Conservation (phyloP, 169 alveolate genomes). For the Condylostoma magnum region DNA sequence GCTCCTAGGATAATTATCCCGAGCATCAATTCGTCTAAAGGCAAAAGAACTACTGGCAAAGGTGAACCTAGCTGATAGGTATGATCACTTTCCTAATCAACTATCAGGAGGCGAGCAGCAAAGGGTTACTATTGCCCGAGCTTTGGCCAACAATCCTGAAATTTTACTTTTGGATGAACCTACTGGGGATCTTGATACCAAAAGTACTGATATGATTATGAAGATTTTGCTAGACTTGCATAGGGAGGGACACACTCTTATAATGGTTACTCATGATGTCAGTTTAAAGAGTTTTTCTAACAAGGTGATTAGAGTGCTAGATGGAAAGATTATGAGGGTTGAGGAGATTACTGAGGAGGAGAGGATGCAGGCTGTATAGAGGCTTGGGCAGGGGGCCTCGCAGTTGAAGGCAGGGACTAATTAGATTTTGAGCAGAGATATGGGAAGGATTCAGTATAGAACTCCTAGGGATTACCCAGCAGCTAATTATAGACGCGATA, state of each 20-base stretch:
- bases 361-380: conserved; percentile 44
- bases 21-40: conserved; percentile 50
- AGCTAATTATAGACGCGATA: too few relatives aligned
- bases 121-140: conserved; percentile 86
- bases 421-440: conserved; percentile 28
- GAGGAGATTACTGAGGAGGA: conserved; percentile 43
- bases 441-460: conserved; percentile 30
- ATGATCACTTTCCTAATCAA: conserved; percentile 81
- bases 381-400: conserved; percentile 38
- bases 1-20: conserved; percentile 58
- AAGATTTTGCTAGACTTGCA: conserved; percentile 70
- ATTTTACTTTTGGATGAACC: conserved; percentile 85
- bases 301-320: conserved; percentile 74
- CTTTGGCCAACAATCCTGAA: conserved; percentile 79
- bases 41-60: conserved; percentile 64
- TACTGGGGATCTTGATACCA: conserved; percentile 87
- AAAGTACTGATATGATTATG: conserved; percentile 80
- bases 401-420: conserved; percentile 31
- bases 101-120: conserved; percentile 88
- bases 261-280: conserved; percentile 88
- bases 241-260: conserved; percentile 51
- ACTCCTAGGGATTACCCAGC: conserved; percentile 13
- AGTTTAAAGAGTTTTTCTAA: conserved; percentile 72
- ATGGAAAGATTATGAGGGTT: conserved; percentile 71
- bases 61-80: conserved; percentile 69